Evolutionary conservation across 495 filamentous ascomycete species (phyloP).

Genomic region (Neurospora sp.): DNA sequence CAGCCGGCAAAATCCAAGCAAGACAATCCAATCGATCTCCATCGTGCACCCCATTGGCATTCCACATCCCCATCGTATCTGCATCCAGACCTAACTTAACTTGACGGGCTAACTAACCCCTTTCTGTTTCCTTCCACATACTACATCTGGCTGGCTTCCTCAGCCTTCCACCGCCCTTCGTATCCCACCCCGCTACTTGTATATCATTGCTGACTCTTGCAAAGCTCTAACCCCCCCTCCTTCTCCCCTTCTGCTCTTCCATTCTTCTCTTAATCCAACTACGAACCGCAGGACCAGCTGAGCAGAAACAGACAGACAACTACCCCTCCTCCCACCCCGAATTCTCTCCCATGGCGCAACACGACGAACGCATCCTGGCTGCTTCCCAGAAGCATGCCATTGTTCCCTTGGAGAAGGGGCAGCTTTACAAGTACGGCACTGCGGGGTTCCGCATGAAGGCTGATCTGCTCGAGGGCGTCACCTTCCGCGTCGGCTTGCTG

Average conservation of each 20-base stretch:
- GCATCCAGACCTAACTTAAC: not conserved
- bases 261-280: not conserved
- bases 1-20: not conserved
- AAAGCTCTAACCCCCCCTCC: not conserved
- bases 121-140: not conserved
- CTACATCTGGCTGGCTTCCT: not conserved
- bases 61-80: not conserved
- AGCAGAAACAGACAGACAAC: not conserved
- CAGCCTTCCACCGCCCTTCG: not conserved
- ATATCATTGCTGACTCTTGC: not conserved
- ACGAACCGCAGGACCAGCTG: not conserved
- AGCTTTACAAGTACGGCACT: conserved; percentile 83
- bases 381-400: conserved; percentile 57
- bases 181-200: not conserved
- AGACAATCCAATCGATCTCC: not conserved
- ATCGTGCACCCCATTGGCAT: not conserved
- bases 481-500: conserved; percentile 83
- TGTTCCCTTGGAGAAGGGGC: conserved; percentile 52
- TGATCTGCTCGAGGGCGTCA: conserved; percentile 71
- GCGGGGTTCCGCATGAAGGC: conserved; percentile 64
- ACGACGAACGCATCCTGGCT: conserved; percentile 38
- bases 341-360: conserved; percentile 11
- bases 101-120: not conserved
- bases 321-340: not conserved
- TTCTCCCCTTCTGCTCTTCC: not conserved